Base-by-base conservation (phyloP, 1,139 yeast genomes). In the Candida dubliniensis region DNA sequence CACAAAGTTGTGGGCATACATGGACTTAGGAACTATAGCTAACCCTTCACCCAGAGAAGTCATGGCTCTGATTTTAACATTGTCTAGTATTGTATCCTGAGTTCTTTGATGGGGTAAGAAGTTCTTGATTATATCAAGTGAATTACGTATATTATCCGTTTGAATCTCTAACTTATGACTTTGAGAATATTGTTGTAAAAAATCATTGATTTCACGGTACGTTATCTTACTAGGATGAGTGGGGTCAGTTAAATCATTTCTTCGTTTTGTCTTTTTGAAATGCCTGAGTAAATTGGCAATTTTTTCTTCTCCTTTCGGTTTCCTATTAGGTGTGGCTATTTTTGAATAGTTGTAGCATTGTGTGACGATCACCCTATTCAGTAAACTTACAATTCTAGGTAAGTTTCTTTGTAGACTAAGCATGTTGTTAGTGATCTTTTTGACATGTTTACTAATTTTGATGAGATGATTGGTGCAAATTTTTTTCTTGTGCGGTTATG, bases 11-110 rank as follows among this genome's bases (percentile, higher is more conserved):
- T 52, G 41, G 2, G 57, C 60, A 43, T 66, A 66, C 44, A 46
- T 43, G 1, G 55, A 42, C 47, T 66, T 61, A 4, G 67, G 61
- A 1, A 71, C 51, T 8, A 74, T 41, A 0, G 66, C 77, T 3
- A 73, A 38, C 0, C 79, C 78, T 23, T 63, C 66, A 0, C 76
- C 79, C 42, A 66, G 70, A 0, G 64, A 51, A 0, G 74, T 60
- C 23, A 62, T 61, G 36, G 64, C 61, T 2, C 58, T 41, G 1
- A 74, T 58, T 11, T 58, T 60, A 1, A 71, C 59, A 10, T 53
- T 51, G 1, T 50, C 50, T 1, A 38, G 36, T 7, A 67, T 40
- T 3, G 51, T 45, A 2, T 56, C 48, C 2, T 47, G 38, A 34
- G 1, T 66, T 67, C 46, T 37, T 30, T 34, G 45, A 8, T 31